Base-by-base conservation (phyloP, 2,329 filamentous ascomycete species). In the Ophiostoma piceae region DNA sequence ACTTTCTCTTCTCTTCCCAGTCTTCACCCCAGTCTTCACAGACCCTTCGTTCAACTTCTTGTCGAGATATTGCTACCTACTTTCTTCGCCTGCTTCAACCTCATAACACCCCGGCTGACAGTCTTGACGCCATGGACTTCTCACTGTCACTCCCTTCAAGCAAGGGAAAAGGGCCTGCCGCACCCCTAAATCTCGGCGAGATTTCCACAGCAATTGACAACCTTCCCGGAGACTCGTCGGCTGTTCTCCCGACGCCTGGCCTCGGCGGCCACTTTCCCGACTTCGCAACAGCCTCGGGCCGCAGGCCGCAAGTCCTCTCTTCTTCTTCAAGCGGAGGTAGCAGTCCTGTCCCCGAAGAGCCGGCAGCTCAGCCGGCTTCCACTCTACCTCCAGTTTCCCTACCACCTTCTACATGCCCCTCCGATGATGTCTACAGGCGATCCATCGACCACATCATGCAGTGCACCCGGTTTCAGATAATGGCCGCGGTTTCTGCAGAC, bases 151-250 rank as follows among this genome's bases (percentile, higher is more conserved):
- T 35, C 3, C 11, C 65, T 35, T 29, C 47, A 4, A n/a, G 41
- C 47, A 29, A 67, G 32, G 67, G 66, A 66, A 69, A 68, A 43
- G 69, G 57, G 3, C 70, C 67, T 16, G 64, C 66, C 4, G 39
- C 64, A 14, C 62, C 71, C 0, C 29, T 69, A 2, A 54, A 71
- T 51, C 51, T 73, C 6, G 67, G 68, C 1, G 67, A 69, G 29
- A 68, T 68, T 7, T 47, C 62, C 22, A 12, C 62, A 2, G 72
- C 68, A 16, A 57, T 73, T 41, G 47, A 51, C 0, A 68, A 66
- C 8, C 57, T 71, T 29, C 68, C 68, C 1, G 14, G 47, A 5
- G 68, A 70, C 57, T 60, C 67, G 9, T 57, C 68, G 0, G 70
- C 70, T 0, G 62, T 70, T 6, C 51, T 68, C 1, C 68, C 70